These are phyloP conservation scores for Aspergillus avenaceus DNA, from an alignment of 495 filamentous ascomycete species.

Conservation along the genomic window DNA sequence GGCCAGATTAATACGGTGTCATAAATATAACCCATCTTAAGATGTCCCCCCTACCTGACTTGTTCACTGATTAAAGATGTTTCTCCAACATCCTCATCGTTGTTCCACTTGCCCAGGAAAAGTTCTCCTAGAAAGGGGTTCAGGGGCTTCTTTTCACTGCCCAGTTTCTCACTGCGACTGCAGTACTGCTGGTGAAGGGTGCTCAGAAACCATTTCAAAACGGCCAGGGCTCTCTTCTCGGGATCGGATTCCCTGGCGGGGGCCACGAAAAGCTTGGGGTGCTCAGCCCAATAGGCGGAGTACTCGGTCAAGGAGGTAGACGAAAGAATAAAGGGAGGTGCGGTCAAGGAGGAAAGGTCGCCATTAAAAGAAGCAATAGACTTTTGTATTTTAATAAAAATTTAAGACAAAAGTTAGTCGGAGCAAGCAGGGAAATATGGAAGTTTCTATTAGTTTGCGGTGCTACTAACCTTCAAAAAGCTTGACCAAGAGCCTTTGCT, in stretches of 20 bases:
- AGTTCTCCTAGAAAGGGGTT: conserved; percentile 89
- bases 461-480: conserved; percentile 45
- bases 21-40: neutral
- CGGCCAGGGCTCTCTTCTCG: conserved; percentile 76
- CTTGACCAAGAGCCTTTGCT: conserved; percentile 52
- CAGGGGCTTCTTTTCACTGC: conserved; percentile 95
- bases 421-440: too few relatives aligned
- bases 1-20: conserved; percentile 11
- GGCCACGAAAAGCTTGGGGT: conserved; percentile 82
- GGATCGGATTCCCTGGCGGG: conserved; percentile 78
- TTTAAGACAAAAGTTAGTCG: neutral
- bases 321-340: conserved; percentile 93
- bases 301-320: conserved; percentile 90
- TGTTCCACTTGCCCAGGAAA: conserved; percentile 84
- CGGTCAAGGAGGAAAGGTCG: conserved; percentile 88
- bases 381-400: conserved; percentile 33
- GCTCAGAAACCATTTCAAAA: conserved; percentile 95
- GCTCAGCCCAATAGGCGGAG: conserved; percentile 95
- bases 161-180: conserved; percentile 83
- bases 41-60: conserved; percentile 58
- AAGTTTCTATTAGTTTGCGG: neutral
- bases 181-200: conserved; percentile 95
- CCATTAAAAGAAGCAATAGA: conserved; percentile 96
- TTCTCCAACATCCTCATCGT: conserved; percentile 61
- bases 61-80: conserved; percentile 74